phyloP scores from a whole-genome alignment of 495 filamentous ascomycete species.

The Podospora australis region DNA sequence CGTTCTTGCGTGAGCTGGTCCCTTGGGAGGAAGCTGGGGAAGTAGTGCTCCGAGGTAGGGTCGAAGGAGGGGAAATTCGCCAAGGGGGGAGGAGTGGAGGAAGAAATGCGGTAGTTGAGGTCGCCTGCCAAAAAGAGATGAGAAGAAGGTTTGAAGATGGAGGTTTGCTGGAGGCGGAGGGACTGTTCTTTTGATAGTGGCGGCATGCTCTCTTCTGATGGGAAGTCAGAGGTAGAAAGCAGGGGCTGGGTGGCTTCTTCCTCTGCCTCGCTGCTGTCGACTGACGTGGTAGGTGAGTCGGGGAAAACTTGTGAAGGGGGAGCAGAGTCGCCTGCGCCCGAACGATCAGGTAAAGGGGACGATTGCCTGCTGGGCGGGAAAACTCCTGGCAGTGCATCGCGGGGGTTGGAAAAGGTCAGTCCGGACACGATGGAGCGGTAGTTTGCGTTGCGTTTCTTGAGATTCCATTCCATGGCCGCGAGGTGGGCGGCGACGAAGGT shows the following conservation, averaged over 20 bases:
- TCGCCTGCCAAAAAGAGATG: constrained; percentile 85
- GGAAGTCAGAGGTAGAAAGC: constrained; percentile 2
- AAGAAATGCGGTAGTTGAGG: constrained; percentile 84
- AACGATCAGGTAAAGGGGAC: not conserved
- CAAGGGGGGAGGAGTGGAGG: constrained; percentile 46
- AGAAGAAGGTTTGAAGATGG: constrained; percentile 65
- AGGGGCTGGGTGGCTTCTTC: constrained; percentile 2
- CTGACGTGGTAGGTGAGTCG: no score
- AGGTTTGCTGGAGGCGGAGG: constrained; percentile 29
- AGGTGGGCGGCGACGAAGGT: constrained; percentile 88
- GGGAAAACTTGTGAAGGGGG: no score
- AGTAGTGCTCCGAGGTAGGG: constrained; percentile 41
- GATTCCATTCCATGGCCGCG: constrained; percentile 71
- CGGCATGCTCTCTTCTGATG: not conserved
- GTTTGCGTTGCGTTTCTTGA: constrained; percentile 68
- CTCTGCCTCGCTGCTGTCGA: constrained; percentile 1
- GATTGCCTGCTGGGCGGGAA: constrained; percentile 12
- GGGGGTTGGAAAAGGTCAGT: constrained; percentile 61
- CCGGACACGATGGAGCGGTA: constrained; percentile 76
- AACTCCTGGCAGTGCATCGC: constrained; percentile 19
- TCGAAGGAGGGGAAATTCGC: constrained; percentile 56
- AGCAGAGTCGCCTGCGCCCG: not conserved
- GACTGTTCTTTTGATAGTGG: not conserved
- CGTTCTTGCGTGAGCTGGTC: constrained; percentile 77
- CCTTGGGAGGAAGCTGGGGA: constrained; percentile 50